Percentiles rank a stretch among this genome's conserved stretches.
Conservation (phyloP, 257 asterid genomes). For the Leonotis leonurus region DNA sequence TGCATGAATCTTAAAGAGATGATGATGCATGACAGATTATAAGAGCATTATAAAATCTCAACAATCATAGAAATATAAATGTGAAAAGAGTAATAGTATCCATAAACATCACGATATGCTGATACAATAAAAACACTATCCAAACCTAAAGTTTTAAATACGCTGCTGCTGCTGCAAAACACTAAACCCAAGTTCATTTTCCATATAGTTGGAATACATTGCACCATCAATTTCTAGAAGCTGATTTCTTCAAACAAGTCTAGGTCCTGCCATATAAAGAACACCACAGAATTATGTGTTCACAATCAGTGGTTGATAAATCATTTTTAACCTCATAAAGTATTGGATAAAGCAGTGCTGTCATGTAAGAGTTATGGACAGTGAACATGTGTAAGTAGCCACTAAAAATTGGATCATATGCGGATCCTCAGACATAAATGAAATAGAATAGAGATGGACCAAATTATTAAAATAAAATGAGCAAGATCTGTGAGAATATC, state of each 20-base stretch:
- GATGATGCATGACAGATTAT: neutral
- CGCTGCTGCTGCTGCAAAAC: neutral
- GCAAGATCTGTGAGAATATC: neutral
- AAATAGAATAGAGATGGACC: too few species aligned
- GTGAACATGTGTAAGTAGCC: neutral
- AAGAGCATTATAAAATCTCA: neutral
- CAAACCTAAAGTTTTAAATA: neutral
- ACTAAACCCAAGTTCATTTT: neutral
- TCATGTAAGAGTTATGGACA: neutral
- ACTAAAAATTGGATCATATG: neutral
- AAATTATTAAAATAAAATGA: too few species aligned
- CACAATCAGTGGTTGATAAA: neutral
- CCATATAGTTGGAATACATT: neutral
- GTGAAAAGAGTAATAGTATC: neutral
- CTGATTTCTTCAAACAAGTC: slow-evolving; percentile 1
- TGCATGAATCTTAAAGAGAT: neutral
- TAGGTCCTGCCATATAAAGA: slow-evolving; percentile 6
- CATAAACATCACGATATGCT: neutral
- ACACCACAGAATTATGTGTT: neutral
- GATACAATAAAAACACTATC: neutral
- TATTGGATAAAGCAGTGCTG: neutral
- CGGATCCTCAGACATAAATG: too few species aligned
- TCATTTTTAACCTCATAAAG: neutral
- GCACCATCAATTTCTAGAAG: neutral
- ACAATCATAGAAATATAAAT: neutral